Evolutionary conservation across 228 moss, liverwort and hornwort species (phyloP).

Genomic region (Sphagnum fallax): DNA sequence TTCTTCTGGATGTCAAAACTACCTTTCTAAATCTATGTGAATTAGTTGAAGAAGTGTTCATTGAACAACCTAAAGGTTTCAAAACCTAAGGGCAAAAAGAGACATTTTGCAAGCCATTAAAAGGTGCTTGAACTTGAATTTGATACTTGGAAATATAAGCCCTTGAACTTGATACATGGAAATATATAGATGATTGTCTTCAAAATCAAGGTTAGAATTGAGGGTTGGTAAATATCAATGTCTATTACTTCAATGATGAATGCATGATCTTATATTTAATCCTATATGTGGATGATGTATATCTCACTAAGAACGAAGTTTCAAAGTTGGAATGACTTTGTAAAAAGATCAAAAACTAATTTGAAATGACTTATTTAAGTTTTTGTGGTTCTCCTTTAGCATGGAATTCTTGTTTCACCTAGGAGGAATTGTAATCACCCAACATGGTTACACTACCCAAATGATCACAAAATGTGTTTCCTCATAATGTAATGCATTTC

Average conservation of each 20-base stretch:
- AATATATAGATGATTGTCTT: background rate
- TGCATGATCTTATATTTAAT: background rate
- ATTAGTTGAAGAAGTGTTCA: background rate
- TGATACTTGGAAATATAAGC: too few relatives aligned
- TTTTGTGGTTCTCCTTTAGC: background rate
- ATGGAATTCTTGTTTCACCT: background rate
- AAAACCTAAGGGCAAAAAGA: background rate
- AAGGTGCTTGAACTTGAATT: too few relatives aligned
- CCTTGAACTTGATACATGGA: too few relatives aligned
- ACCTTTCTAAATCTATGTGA: background rate
- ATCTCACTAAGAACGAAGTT: background rate
- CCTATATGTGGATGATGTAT: conserved; percentile 11
- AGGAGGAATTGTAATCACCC: conserved; percentile 6
- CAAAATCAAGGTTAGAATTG: background rate
- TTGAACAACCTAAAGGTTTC: background rate
- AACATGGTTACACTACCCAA: background rate
- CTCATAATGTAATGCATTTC: too few relatives aligned
- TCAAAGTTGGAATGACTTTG: background rate
- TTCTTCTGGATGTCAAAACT: background rate
- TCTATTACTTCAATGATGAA: background rate
- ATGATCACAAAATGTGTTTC: background rate
- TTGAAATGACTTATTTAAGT: conserved; percentile 11
- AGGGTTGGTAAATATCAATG: background rate
- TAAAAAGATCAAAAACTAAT: background rate
- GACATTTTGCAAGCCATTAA: background rate